Base-by-base conservation (phyloP, 495 filamentous ascomycete species). In the Tuber aestivum region DNA sequence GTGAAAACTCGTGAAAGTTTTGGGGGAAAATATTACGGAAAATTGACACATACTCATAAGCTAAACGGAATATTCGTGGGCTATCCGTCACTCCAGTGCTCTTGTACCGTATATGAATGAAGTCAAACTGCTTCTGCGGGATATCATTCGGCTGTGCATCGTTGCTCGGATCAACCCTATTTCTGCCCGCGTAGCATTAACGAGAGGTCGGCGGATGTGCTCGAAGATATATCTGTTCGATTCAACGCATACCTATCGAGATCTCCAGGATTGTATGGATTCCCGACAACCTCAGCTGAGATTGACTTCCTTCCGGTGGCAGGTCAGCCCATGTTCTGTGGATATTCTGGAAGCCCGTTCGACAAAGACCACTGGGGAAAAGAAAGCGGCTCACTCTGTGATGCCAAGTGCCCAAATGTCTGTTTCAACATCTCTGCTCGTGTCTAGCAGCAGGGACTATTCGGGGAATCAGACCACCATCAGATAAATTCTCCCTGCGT, bases 331-430 rank as follows among this genome's bases (percentile, higher is more conserved):
- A 79, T 73, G 72, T 70, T 72, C 74, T 78, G 44, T 65, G 56
- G 56, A 65, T 18, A 65, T 76, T 78, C 76, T 79, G 71, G 77
- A 78, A 76, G 38, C 41, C 32, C n/a, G 70, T 41, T 70, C 44
- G 48, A 76, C 41, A 70, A 72, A 71, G 35, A 70, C 79, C 38
- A 44, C 71, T 44, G 41, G 32, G 32, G 73, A 81, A 77, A 72
- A 50, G 32, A 72, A 70, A 73, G 75, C 73, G 37, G 75, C 79
- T 82, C 80, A 82, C 81, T 82, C 81, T 76, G 80, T 82, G 72
- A 82, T 82, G 73, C 81, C 81, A 79, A 82, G 80, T 82, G 81
- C 81, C 80, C 80, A 82, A 74, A 82, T 82, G 56, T 74, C 80
- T 75, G 81, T 75, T 77, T 82, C 81, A 74, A 82, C 79, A 61